phyloP scores from a whole-genome alignment of 2,329 filamentous ascomycete species.

The Penicillium fuscoglaucum region DNA sequence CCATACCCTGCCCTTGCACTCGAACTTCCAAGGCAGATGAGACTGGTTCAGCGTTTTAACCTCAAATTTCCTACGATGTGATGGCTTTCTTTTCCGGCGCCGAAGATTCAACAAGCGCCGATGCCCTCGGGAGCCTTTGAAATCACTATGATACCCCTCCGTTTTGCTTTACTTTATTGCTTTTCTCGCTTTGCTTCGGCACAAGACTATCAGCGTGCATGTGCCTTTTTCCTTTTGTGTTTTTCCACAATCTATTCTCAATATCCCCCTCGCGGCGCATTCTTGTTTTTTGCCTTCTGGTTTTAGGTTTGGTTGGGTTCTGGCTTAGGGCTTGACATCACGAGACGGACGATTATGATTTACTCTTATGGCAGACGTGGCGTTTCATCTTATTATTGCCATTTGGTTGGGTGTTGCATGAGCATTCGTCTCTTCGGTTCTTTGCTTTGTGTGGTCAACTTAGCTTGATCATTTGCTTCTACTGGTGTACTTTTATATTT shows the following conservation, averaged over 20 bases:
- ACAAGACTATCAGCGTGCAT: background rate
- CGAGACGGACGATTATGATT: conserved; percentile 13
- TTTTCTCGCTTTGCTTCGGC: background rate
- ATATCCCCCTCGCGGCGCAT: conserved; percentile 6
- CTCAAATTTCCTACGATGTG: background rate
- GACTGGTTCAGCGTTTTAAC: conserved; percentile 8
- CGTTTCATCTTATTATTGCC: conserved; percentile 9
- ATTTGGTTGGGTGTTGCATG: background rate
- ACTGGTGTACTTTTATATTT: conserved; percentile 1
- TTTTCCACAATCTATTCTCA: background rate
- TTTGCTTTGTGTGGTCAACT: conserved; percentile 9
- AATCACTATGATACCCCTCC: conserved; percentile 36
- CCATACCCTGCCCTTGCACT: background rate
- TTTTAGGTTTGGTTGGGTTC: background rate
- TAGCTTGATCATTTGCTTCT: background rate
- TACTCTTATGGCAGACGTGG: conserved; percentile 14
- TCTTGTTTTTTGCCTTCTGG: background rate
- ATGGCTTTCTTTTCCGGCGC: conserved; percentile 12
- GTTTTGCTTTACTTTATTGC: conserved; percentile 11
- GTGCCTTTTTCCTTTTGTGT: background rate
- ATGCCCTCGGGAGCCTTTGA: conserved; percentile 18
- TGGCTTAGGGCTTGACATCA: conserved; percentile 4
- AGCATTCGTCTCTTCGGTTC: conserved; percentile 9
- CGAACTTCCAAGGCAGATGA: background rate
- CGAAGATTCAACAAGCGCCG: conserved; percentile 23